phyloP scores from a whole-genome alignment of 768 basidiomycete species.

The Mycena alexandri region DNA sequence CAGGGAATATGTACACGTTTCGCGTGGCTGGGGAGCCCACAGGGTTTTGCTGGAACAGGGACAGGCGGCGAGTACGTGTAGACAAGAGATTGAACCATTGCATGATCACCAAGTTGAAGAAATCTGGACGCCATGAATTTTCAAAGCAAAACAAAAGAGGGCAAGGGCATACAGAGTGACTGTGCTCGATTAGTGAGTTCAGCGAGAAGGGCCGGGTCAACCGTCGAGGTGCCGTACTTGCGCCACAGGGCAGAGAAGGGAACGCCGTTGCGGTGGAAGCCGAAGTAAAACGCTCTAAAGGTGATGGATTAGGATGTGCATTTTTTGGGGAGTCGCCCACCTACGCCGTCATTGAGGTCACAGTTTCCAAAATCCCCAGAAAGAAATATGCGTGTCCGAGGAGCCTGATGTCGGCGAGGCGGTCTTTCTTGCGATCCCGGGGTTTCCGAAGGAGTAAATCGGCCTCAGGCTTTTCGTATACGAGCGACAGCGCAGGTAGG shows the following conservation, averaged over 20 bases:
- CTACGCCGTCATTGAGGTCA: constrained; percentile 64
- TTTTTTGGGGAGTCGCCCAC: constrained; percentile 1
- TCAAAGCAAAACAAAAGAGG: background rate
- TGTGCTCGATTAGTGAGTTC: constrained; percentile 61
- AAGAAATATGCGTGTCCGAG: constrained; percentile 71
- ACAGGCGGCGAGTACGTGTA: constrained; percentile 66
- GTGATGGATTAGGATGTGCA: background rate
- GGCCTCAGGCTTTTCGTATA: constrained; percentile 71
- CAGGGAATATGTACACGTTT: constrained; percentile 62
- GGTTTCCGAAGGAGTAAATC: constrained; percentile 69
- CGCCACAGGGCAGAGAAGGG: constrained; percentile 62
- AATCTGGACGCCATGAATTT: constrained; percentile 40
- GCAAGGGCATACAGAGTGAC: constrained; percentile 51
- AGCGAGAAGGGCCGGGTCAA: constrained; percentile 51
- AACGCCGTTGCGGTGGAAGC: constrained; percentile 58
- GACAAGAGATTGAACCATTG: constrained; percentile 73
- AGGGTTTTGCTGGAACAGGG: constrained; percentile 69
- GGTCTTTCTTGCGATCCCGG: constrained; percentile 66
- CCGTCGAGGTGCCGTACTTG: constrained; percentile 57
- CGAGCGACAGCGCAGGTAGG: constrained; percentile 64
- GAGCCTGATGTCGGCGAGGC: constrained; percentile 65
- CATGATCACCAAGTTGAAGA: constrained; percentile 67
- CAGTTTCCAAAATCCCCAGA: constrained; percentile 61
- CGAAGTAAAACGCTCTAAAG: constrained; percentile 54
- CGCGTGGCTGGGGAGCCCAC: constrained; percentile 38